Conservation (phyloP, 1,284 basidiomycete genomes). For the Farysia itapuensis region DNA sequence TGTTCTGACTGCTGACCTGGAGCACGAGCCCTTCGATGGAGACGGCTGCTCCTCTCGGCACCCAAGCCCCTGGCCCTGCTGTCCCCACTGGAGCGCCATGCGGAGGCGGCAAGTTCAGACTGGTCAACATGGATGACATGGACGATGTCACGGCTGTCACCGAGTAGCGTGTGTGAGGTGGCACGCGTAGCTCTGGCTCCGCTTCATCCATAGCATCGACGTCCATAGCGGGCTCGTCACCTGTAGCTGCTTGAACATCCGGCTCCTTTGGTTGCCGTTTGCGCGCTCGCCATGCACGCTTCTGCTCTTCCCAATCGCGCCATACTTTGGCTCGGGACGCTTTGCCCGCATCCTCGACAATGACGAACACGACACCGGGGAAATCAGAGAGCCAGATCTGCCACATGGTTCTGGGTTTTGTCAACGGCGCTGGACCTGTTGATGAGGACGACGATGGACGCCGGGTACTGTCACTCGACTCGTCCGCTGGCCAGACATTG, state of each 20-base stretch:
- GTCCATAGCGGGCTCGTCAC: constrained; percentile 6
- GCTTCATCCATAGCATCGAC: constrained; percentile 14
- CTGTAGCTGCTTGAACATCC: neutral
- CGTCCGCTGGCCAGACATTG: constrained; percentile 28
- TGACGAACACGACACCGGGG: constrained; percentile 37
- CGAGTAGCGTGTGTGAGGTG: constrained; percentile 33
- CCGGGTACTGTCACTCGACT: neutral
- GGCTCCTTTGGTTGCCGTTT: constrained; percentile 4
- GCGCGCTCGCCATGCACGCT: constrained; percentile 26
- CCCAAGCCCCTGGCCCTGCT: constrained; percentile 49
- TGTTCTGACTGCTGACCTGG: constrained; percentile 27
- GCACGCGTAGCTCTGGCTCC: constrained; percentile 15
- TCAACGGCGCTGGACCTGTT: constrained; percentile 23
- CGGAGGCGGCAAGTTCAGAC: constrained; percentile 41
- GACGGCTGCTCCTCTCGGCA: constrained; percentile 41
- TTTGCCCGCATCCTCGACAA: constrained; percentile 40
- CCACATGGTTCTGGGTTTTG: constrained; percentile 42
- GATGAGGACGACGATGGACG: neutral
- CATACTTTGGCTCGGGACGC: constrained; percentile 29
- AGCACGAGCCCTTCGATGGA: constrained; percentile 44
- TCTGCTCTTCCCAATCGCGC: constrained; percentile 30
- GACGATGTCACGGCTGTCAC: constrained; percentile 29
- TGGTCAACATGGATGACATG: constrained; percentile 27
- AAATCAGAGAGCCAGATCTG: constrained; percentile 31
- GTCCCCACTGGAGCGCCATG: constrained; percentile 44